Percentiles rank a stretch among this genome's conserved stretches.
Evolutionary conservation across 768 basidiomycete species (phyloP).

Genomic region (Gloeophyllum trabeum): DNA sequence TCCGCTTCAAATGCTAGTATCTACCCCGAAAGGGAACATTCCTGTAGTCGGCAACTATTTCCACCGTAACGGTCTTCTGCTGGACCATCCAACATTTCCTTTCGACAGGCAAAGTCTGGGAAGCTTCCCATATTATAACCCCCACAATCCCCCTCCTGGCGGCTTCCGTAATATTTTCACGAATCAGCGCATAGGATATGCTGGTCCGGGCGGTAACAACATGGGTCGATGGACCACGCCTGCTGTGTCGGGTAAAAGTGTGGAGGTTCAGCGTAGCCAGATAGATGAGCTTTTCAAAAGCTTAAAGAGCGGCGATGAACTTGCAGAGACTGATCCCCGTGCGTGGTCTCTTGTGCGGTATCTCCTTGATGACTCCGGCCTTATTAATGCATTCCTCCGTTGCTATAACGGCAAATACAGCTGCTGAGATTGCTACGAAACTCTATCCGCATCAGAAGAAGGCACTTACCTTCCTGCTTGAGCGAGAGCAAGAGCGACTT

Average conservation of each 20-base stretch:
- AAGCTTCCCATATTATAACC: slow-evolving; percentile 71
- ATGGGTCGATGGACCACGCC: slow-evolving; percentile 45
- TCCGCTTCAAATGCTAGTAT: slow-evolving; percentile 77
- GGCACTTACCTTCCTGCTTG: slow-evolving; percentile 89
- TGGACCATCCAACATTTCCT: slow-evolving; percentile 71
- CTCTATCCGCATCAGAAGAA: slow-evolving; percentile 98
- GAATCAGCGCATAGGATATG: slow-evolving; percentile 29
- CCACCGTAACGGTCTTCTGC: slow-evolving; percentile 50
- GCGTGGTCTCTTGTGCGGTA: slow-evolving; percentile 16
- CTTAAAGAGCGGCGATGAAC: slow-evolving; percentile 77
- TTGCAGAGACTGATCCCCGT: slow-evolving; percentile 82
- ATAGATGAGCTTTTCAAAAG: slow-evolving; percentile 91
- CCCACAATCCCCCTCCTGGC: slow-evolving; percentile 75
- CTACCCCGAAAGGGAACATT: slow-evolving; percentile 92
- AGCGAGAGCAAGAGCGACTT: slow-evolving; percentile 65
- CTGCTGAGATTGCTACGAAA: slow-evolving; percentile 63
- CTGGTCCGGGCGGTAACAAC: slow-evolving; percentile 23
- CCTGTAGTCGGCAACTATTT: slow-evolving; percentile 70
- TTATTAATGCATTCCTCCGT: not conserved
- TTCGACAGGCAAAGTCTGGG: slow-evolving; percentile 47
- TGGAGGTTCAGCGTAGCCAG: slow-evolving; percentile 87
- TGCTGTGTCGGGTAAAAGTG: slow-evolving; percentile 55
- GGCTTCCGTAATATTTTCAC: slow-evolving; percentile 38
- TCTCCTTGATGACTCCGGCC: not conserved
- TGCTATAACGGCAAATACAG: slow-evolving; percentile 22